Evolutionary conservation across 2,329 filamentous ascomycete genomes (phyloP).

Genomic region (Zalaria obscura): DNA sequence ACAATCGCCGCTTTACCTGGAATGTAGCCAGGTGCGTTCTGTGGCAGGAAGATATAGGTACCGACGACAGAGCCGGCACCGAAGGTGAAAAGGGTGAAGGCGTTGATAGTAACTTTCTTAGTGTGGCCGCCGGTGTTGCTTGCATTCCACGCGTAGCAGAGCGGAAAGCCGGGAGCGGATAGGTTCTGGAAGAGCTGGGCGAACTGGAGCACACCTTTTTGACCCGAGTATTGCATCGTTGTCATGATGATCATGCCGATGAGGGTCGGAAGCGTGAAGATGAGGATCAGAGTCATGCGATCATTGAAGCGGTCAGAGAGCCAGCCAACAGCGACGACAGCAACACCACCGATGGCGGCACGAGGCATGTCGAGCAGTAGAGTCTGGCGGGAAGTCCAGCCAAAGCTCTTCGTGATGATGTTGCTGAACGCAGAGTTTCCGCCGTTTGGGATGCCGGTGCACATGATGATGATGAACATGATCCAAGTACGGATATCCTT

Average conservation of each 20-base stretch:
- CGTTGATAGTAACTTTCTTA: conserved; percentile 36
- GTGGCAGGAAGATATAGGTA: conserved; percentile 29
- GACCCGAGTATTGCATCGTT: conserved; percentile 9
- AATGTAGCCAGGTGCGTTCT: conserved; percentile 24
- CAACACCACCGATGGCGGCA: conserved; percentile 11
- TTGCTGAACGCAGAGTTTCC: conserved; percentile 24
- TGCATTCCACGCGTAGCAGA: conserved; percentile 26
- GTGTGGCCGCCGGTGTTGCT: conserved; percentile 34
- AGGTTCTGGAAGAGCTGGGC: conserved; percentile 12
- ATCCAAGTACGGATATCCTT: conserved; percentile 12
- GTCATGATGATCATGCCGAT: conserved; percentile 5
- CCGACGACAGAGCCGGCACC: conserved; percentile 30
- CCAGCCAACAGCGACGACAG: conserved; percentile 8
- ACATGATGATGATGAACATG: conserved; percentile 11
- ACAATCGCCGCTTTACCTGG: conserved; percentile 12
- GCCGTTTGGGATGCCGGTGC: conserved; percentile 17
- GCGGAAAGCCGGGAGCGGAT: conserved; percentile 8
- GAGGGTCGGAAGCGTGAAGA: conserved; percentile 10
- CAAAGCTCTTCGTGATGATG: conserved; percentile 16
- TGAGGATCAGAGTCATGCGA: conserved; percentile 11
- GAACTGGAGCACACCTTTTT: conserved; percentile 4
- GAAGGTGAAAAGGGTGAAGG: conserved; percentile 28
- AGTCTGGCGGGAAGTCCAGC: conserved; percentile 14
- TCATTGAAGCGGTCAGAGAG: conserved; percentile 6
- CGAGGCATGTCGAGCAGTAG: conserved; percentile 17